Base-by-base conservation (phyloP, 192 early-diverging fungal genomes). In the Entomortierella beljakovae region DNA sequence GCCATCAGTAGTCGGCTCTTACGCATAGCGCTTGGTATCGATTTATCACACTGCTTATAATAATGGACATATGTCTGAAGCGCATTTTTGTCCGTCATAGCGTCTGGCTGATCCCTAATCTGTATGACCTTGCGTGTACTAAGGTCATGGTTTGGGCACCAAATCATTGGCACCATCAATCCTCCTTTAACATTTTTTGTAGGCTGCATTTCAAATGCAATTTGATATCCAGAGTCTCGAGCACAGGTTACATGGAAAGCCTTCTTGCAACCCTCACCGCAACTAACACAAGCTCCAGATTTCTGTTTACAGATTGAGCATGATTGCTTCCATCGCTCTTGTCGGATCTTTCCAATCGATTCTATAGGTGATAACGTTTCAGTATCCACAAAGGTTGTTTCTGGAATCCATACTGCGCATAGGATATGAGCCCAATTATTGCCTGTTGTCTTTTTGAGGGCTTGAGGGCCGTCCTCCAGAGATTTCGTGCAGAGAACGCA, bases 361-460 rank as follows among this genome's bases (percentile, higher is more conserved):
- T 89, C 88, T 0, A 89, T 64, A 1, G 86, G 85, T 1, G 70
- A 74, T 6, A 88, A 51, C 0, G 46, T 65, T 2, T 74, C 40
- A 13, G 68, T 49, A 48, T 87, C 54, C 5, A 81, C 85, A 77
- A 90, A 87, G 20, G 70, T 73, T 23, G 84, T 67, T 50, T 92
- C 89, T 13, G 83, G 83, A 37, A 89, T 81, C 43, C 85, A 86
- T 32, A 87, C 70, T 3, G 92, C 87, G 57, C 93, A 94, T 16
- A 87, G 71, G 6, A 93, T 82, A 72, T 94, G 93, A 3, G 84
- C 91, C 93, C 93, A 94, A 63, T 92, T 92, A 68, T 91, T 90
- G 3, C 88, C 90, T n/a, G 84, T 84, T 2, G 93, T 93, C 22
- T 81, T 84, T 70, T 92, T 92, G 58, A 93, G 80, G 13, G 92